A percentile compares a stretch with the other conserved stretches of the same genome.
These are phyloP conservation scores for Emergomyces pasteurianus DNA, from an alignment of 2,329 filamentous ascomycete genomes.

Conservation along the genomic window DNA sequence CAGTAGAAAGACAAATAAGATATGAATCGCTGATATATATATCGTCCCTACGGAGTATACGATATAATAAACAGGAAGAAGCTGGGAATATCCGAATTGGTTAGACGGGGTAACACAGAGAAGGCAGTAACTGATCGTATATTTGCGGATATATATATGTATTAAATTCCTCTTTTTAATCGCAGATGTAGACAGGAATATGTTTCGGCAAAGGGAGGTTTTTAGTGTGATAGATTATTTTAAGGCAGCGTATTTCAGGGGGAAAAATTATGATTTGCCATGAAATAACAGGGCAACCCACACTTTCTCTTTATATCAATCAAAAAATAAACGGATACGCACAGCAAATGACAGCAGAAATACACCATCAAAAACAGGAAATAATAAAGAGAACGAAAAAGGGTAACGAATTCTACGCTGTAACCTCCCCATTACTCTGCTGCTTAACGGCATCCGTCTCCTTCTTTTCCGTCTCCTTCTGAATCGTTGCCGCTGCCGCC, in stretches of 20 bases:
- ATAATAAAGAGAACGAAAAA: constrained; percentile 4
- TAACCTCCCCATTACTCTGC: constrained; percentile 11
- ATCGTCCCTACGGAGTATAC: too few relatives aligned
- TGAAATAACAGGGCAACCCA: not conserved
- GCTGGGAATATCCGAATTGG: too few relatives aligned
- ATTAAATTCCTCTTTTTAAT: not conserved
- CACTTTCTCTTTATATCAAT: not conserved
- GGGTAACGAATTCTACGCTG: constrained; percentile 18
- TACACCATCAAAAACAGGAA: constrained; percentile 8
- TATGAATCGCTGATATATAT: too few relatives aligned
- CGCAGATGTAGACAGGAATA: not conserved
- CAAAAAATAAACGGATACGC: not conserved
- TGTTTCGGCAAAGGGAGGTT: not conserved
- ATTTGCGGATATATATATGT: not conserved
- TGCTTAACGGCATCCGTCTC: constrained; percentile 17
- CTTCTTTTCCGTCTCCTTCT: constrained; percentile 11
- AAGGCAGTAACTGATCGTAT: too few relatives aligned
- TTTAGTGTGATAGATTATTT: too few relatives aligned
- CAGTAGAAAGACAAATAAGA: too few relatives aligned
- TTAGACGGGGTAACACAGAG: too few relatives aligned
- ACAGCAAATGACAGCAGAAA: constrained; percentile 7
- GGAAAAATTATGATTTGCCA: not conserved
- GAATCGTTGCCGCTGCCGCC: constrained; percentile 16
- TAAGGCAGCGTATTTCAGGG: too few relatives aligned
- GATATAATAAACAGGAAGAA: too few relatives aligned